Base-by-base conservation (phyloP, 495 filamentous ascomycete genomes). In the Lasiosphaeria miniovina region DNA sequence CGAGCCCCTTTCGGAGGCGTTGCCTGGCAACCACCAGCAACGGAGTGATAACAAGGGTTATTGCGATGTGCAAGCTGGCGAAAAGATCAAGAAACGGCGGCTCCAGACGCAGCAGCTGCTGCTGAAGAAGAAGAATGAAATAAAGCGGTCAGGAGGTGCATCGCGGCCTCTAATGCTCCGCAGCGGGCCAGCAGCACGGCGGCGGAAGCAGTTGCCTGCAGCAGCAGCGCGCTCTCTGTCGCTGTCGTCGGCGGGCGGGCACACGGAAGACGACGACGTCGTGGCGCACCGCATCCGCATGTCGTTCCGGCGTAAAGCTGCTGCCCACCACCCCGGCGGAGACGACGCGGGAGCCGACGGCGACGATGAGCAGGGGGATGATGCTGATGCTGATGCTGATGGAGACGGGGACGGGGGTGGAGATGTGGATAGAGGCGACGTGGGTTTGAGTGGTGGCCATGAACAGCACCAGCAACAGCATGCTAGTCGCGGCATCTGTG, bases 261-360 rank as follows among this genome's bases (percentile, higher is more conserved):
- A 53, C n/a, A 67, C 61, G 1, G 63, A 68, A 61, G 63, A 60
- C 10, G 49, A 51, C 8, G 60, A 31, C 4, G 58, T 45, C 1
- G 34, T 70, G 0, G 48, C 52, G 11, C 24, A 24, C 24, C 24
- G 24, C 24, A 24, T 24, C 24, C 24, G 24, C 24, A 24, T 24
- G 24, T 24, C 24, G 24, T 24, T 24, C 24, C 24, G 24, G 24
- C 24, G 24, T 24, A 24, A 24, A 24, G 24, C 24, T 24, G 24
- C 24, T 24, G 24, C 24, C 24, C 24, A 24, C 24, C 24, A 24
- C 1, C 24, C 24, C 24, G 24, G 24, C 24, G 24, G 51, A 61
- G 6, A 54, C 24, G 24, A 24, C 24, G 24, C 24, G 24, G 24
- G 24, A 24, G 24, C 24, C 24, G 43, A n/a, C 43, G 43, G 43